Base-by-base conservation (phyloP, 192 early-diverging fungal genomes). In the Ramicandelaber brevisporus region DNA sequence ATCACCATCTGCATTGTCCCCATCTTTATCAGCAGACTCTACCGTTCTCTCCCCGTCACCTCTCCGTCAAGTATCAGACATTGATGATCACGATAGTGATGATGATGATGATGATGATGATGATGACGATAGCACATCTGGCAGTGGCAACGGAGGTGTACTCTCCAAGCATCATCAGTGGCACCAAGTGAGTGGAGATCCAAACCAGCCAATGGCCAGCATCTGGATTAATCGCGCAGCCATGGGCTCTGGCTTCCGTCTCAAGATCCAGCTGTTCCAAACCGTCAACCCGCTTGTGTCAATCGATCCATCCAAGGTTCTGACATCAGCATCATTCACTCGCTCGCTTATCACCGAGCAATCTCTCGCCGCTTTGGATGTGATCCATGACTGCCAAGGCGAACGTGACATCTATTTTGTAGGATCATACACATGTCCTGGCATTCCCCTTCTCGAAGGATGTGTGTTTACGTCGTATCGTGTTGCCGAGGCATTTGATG, bases 401-500 rank as follows among this genome's bases (percentile, higher is more conserved):
- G 28, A 40, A 11, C 23, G 37, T 13, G 39, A 40, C 2, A 29
- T 66, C n/a, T 67, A 57, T 55, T 34, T 67, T 14, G 66, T 67
- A 3, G 66, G 66, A 18, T 42, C 57, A 5, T 70, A 70, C 27
- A 48, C 57, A 5, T 49, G 59, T 33, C 66, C 63, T 1, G 66
- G 66, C 16, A 53, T 70, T 14, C 66, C 63, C 5, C 39, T 70
- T 13, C 38, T 70, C 2, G 66, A 70, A 20, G 66, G 66, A 1
- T 70, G 66, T 21, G 66, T 70, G 18, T 46, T 58, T 10, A 52
- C 55, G 2, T 54, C 63, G 0, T 36, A 59, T 2, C 59, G 60
- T 7, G 65, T 61, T n/a, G 61, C 44, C 17, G 47, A 44, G 1
- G 53, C 50, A 2, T 46, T 68, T 18, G 31, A 17, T 11, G 34